Conservation (phyloP, 768 basidiomycete species). For the Lanmaoa pseudosensibilis region DNA sequence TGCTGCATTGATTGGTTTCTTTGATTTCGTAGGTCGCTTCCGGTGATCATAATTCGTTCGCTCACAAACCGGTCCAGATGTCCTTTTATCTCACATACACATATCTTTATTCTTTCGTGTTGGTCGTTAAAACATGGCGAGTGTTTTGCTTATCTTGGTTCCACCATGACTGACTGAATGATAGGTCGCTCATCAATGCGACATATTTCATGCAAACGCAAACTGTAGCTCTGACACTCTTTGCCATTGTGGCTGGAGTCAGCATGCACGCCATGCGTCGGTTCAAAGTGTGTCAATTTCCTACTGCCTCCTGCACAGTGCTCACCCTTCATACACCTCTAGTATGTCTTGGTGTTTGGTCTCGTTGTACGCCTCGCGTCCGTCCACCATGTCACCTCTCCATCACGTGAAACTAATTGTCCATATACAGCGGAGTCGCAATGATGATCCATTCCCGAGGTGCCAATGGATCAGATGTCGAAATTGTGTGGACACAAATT, state of each 20-base stretch:
- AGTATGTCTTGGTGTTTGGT: slow-evolving; percentile 54
- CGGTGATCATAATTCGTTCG: neutral
- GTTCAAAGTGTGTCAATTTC: slow-evolving; percentile 45
- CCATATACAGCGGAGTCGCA: slow-evolving; percentile 49
- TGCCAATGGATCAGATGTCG: slow-evolving; percentile 50
- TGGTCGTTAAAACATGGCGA: slow-evolving; percentile 52
- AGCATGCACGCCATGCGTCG: slow-evolving; percentile 53
- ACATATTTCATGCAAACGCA: slow-evolving; percentile 66
- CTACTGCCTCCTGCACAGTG: neutral
- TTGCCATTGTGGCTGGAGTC: slow-evolving; percentile 60
- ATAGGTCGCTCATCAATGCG: slow-evolving; percentile 53
- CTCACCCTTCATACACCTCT: neutral
- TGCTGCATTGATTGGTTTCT: slow-evolving; percentile 59
- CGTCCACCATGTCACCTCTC: slow-evolving; percentile 9
- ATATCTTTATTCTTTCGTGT: slow-evolving; percentile 70
- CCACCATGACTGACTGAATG: slow-evolving; percentile 6
- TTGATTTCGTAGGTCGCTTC: slow-evolving; percentile 50
- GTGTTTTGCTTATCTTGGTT: neutral
- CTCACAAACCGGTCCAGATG: slow-evolving; percentile 36
- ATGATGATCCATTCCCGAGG: slow-evolving; percentile 74
- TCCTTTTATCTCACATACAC: slow-evolving; percentile 70
- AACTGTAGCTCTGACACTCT: slow-evolving; percentile 59
- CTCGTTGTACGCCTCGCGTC: slow-evolving; percentile 56
- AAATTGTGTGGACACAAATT: slow-evolving; percentile 65
- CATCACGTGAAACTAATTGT: neutral